Evolutionary conservation across 148 eudicot species (phyloP), one percentile per base, ranked within the genome.

Genomic region (Limonium bicolor): DNA sequence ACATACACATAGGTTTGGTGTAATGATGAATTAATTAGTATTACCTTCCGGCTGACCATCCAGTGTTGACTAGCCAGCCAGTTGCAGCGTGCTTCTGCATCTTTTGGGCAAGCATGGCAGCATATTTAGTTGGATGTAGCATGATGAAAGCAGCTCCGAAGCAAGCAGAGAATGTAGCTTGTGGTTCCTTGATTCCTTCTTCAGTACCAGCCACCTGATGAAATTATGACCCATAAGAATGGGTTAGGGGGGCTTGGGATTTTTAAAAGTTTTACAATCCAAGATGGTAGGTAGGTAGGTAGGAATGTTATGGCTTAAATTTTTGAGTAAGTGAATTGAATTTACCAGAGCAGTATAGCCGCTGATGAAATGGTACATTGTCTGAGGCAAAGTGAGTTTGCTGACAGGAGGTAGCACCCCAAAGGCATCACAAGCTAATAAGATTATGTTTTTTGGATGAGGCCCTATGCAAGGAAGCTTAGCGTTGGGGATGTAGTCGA

Each of bases 351-450:
- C 87, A 1, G 87, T 79, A 59, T 79, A 83, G 71, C 94, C 94
- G 38, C 94, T 83, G 53, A 83, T 83, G 74, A 83, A 83, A 55
- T 83, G 94, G 41, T 79, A 83, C 94, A 83, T 83, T 17, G 94
- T 84, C 54, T 84, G 94, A 21, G 94, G 62, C 59, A 84, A 51
- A 74, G 36, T 84, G 34, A 84, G 66, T 61, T 72, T 75, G 74
- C 87, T 79, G 38, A 79, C 94, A 32, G 94, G 94, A 37, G 87
- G 94, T 25, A 83, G 80, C 57, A 83, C 94, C 16, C 94, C 87
- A 36, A 83, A 80, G 19, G 83, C 80, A 51, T 80, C 88, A 51
- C 88, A 80, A 14, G 83, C 83, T 39, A 80, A 55, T 28, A 80
- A 77, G 36, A 76, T 80, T 55, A 76, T 71, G 41, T 80, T 80